A percentile compares a stretch with the other conserved stretches of the same genome.
Evolutionary conservation across 2,329 filamentous ascomycete genomes (phyloP).

Genomic region (Paraconiothyrium sp.): DNA sequence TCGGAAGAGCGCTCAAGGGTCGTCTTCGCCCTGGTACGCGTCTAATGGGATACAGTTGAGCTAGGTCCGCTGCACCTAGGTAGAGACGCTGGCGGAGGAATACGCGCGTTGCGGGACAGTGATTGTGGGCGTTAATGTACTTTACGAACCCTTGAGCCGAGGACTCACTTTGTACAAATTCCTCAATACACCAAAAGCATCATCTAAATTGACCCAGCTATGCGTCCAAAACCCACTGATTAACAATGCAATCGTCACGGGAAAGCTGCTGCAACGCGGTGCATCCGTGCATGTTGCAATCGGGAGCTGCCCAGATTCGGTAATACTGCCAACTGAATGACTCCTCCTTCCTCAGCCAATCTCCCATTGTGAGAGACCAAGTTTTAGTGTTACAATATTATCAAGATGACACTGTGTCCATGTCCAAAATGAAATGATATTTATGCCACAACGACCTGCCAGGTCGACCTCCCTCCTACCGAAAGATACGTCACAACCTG

Average conservation of each 20-base stretch:
- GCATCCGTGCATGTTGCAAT: slow-evolving; percentile 16
- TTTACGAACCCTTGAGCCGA: slow-evolving; percentile 38
- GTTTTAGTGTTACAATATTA: slow-evolving; percentile 12
- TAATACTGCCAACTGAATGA: slow-evolving; percentile 28
- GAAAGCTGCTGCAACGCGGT: background rate
- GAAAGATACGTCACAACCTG: slow-evolving; percentile 22
- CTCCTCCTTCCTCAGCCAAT: slow-evolving; percentile 31
- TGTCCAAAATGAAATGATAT: slow-evolving; percentile 30
- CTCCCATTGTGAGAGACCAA: slow-evolving; percentile 24
- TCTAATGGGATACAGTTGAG: slow-evolving; percentile 5
- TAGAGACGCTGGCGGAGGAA: slow-evolving; percentile 4
- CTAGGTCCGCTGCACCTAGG: slow-evolving; percentile 15
- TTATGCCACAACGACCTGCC: slow-evolving; percentile 18
- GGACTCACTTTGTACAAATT: slow-evolving; percentile 46
- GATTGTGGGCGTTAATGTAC: slow-evolving; percentile 27
- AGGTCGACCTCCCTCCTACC: slow-evolving; percentile 17
- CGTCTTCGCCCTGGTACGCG: slow-evolving; percentile 1
- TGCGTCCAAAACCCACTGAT: background rate
- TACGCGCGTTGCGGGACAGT: slow-evolving; percentile 8
- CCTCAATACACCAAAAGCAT: slow-evolving; percentile 28
- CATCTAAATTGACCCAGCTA: slow-evolving; percentile 12
- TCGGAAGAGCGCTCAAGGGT: slow-evolving; percentile 7
- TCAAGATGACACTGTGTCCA: slow-evolving; percentile 35
- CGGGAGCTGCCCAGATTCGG: slow-evolving; percentile 25
- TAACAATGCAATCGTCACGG: background rate